These are phyloP conservation scores for Skeletonema marinoi DNA, from an alignment of 108 stramenopile genomes.

Conservation along the genomic window DNA sequence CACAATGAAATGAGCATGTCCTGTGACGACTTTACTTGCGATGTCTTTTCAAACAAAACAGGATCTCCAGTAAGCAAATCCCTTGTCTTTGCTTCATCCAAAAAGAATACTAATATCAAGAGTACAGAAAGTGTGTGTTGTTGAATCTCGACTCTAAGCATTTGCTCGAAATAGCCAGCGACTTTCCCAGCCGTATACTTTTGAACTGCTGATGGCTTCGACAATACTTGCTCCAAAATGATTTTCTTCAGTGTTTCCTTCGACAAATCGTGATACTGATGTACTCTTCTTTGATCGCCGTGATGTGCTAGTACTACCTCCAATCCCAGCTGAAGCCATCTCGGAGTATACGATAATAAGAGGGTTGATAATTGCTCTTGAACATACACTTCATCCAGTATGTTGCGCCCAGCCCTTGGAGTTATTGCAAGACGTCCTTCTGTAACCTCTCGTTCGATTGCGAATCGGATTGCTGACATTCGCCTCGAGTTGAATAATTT, in stretches of 20 bases:
- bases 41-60: slow-evolving; percentile 60
- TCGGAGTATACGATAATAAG: slow-evolving; percentile 83
- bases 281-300: slow-evolving; percentile 30
- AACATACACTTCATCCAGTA: slow-evolving; percentile 82
- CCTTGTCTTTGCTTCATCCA: slow-evolving; percentile 73
- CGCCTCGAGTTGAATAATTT: slow-evolving; percentile 49
- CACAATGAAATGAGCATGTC: slow-evolving; percentile 82
- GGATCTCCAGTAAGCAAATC: slow-evolving; percentile 68
- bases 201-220: slow-evolving; percentile 55
- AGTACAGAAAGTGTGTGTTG: slow-evolving; percentile 66
- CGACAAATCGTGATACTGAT: slow-evolving; percentile 40
- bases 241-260: slow-evolving; percentile 58
- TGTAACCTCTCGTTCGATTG: slow-evolving; percentile 68
- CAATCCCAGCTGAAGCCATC: slow-evolving; percentile 91
- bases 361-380: slow-evolving; percentile 67
- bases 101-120: slow-evolving; percentile 79
- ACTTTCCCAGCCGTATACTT: slow-evolving; percentile 78
- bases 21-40: slow-evolving; percentile 85
- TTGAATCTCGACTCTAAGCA: slow-evolving; percentile 66
- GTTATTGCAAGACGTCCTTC: slow-evolving; percentile 71
- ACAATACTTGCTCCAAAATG: slow-evolving; percentile 68
- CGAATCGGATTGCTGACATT: slow-evolving; percentile 45
- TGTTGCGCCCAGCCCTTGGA: slow-evolving; percentile 73
- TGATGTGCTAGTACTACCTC: slow-evolving; percentile 85
- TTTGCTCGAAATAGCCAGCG: slow-evolving; percentile 72